These are phyloP conservation scores for Flaveria brownii DNA, from an alignment of 129 eudicot species.

Conservation along the genomic window DNA sequence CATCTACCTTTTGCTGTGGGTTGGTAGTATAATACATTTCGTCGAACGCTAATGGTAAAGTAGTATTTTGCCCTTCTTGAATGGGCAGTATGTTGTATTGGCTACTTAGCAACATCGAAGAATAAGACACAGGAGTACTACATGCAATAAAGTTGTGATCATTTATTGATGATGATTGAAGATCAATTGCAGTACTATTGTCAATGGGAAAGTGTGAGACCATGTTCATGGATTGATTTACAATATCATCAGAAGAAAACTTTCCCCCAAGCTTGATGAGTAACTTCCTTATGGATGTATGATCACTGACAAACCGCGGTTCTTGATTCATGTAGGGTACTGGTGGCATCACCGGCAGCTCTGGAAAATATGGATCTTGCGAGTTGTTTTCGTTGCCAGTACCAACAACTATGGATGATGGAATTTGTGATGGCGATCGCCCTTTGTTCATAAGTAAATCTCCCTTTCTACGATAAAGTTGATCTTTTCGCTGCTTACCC, in stretches of 20 bases:
- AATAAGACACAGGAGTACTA: constrained; percentile 23
- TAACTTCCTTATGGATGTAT: constrained; percentile 56
- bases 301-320: constrained; percentile 46
- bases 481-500: constrained; percentile 71
- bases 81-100: constrained; percentile 31
- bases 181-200: neutral
- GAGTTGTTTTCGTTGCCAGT: constrained; percentile 11
- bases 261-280: constrained; percentile 71
- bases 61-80: constrained; percentile 31
- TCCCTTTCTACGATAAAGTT: constrained; percentile 35
- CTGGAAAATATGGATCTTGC: constrained; percentile 49
- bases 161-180: constrained; percentile 29
- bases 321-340: constrained; percentile 48
- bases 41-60: constrained; percentile 41
- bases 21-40: constrained; percentile 40
- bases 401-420: constrained; percentile 38
- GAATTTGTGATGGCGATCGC: constrained; percentile 37
- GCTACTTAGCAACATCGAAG: constrained; percentile 32
- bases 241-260: constrained; percentile 42
- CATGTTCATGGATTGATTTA: constrained; percentile 15
- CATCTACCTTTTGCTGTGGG: constrained; percentile 49
- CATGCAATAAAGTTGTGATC: constrained; percentile 17
- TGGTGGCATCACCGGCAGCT: constrained; percentile 40
- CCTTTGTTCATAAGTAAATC: constrained; percentile 44
- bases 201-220: constrained; percentile 26